A percentile compares a stretch with the other conserved stretches of the same genome.
Conservation (phyloP, 202 grass and related monocot genomes). For the Schoenoplectus triqueter region DNA sequence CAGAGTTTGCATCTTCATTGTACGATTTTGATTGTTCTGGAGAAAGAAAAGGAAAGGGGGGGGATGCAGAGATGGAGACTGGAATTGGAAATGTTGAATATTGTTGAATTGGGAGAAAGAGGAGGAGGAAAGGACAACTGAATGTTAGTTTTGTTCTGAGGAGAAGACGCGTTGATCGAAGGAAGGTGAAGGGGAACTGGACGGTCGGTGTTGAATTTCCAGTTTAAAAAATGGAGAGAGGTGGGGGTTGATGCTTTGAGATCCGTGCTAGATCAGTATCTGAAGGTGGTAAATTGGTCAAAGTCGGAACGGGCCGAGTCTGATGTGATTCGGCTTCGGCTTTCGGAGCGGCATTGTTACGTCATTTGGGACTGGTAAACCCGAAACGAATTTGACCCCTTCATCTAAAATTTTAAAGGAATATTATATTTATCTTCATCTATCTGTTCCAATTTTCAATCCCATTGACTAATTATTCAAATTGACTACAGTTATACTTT, state of each 20-base stretch:
- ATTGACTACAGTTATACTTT: no score
- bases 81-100: neutral
- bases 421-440: no score
- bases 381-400: conserved; percentile 11
- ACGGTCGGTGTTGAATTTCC: neutral
- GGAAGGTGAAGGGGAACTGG: neutral
- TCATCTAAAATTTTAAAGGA: neutral
- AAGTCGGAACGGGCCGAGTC: neutral
- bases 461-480: no score
- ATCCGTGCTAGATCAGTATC: conserved; percentile 17
- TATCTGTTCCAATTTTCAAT: no score
- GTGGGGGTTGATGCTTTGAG: neutral
- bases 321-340: neutral
- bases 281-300: conserved; percentile 18
- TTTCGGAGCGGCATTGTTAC: neutral
- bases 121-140: neutral
- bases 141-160: neutral
- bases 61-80: neutral
- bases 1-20: conserved; percentile 25
- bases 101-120: neutral
- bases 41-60: neutral
- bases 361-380: neutral
- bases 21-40: neutral
- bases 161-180: conserved; percentile 28
- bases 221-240: neutral